Conservation (phyloP, 2,329 filamentous ascomycete genomes). For the Pyrenophora teres region DNA sequence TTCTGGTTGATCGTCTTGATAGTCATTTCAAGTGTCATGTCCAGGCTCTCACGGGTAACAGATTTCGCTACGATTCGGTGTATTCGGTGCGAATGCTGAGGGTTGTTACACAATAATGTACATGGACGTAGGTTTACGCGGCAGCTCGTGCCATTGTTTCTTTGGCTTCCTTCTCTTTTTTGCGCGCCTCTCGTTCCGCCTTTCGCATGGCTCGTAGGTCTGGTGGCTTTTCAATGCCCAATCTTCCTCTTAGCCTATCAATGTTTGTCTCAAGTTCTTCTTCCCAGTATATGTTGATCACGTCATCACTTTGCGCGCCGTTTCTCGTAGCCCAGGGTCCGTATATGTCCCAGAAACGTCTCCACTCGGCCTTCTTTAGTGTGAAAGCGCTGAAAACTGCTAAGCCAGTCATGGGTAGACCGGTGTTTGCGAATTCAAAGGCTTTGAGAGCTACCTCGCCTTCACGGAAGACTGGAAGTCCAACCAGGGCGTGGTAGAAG, state of each 20-base stretch:
- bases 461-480: slow-evolving; percentile 87
- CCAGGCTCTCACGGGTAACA: slow-evolving; percentile 7
- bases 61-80: slow-evolving; percentile 20
- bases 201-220: slow-evolving; percentile 80
- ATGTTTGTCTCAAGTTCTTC: slow-evolving; percentile 87
- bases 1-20: slow-evolving; percentile 21
- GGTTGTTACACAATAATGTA: slow-evolving; percentile 17
- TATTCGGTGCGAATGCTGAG: slow-evolving; percentile 18
- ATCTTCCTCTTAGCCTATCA: slow-evolving; percentile 69
- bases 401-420: slow-evolving; percentile 92
- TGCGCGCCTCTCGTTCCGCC: slow-evolving; percentile 70
- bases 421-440: slow-evolving; percentile 94
- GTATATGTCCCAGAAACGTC: slow-evolving; percentile 74
- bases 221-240: slow-evolving; percentile 87
- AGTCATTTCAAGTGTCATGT: slow-evolving; percentile 20
- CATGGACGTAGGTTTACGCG: slow-evolving; percentile 17
- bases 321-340: slow-evolving; percentile 90
- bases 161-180: slow-evolving; percentile 62
- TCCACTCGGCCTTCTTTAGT: slow-evolving; percentile 66
- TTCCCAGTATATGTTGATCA: slow-evolving; percentile 99
- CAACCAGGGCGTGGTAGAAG: slow-evolving; percentile 94
- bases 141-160: slow-evolving; percentile 29
- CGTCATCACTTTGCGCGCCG: slow-evolving; percentile 73
- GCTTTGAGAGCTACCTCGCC: slow-evolving; percentile 97
- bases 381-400: slow-evolving; percentile 73